Conservation (phyloP, 2,329 filamentous ascomycete species). For the Ceratocystis albifundus region DNA sequence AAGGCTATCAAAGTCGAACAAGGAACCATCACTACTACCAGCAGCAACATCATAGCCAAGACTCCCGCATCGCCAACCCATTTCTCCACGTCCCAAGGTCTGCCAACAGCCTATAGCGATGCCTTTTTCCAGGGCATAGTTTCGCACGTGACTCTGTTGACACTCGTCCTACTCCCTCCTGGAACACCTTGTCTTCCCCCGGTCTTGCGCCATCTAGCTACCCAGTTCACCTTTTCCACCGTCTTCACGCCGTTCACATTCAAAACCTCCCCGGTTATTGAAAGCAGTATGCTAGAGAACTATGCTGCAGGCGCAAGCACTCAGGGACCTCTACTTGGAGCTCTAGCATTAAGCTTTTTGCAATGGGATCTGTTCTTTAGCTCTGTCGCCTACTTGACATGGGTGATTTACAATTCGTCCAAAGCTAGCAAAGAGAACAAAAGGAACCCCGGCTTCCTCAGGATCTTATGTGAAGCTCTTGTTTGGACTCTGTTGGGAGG, state of each 20-base stretch:
- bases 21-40: neutral
- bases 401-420: slow-evolving; percentile 6
- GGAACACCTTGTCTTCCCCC: neutral
- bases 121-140: slow-evolving; percentile 2
- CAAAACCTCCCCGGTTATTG: neutral
- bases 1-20: neutral
- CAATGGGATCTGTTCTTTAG: slow-evolving; percentile 13
- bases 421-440: neutral
- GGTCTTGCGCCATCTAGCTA: neutral
- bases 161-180: neutral
- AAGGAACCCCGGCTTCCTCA: neutral
- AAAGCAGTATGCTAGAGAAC: neutral
- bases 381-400: neutral
- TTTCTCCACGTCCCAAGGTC: neutral
- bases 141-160: neutral
- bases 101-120: neutral
- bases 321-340: neutral
- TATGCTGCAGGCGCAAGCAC: neutral
- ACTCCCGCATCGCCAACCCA: neutral
- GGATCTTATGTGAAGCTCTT: neutral
- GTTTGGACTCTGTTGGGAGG: slow-evolving; percentile 5
- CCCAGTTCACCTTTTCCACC: neutral
- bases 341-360: slow-evolving; percentile 7
- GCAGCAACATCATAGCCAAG: neutral
- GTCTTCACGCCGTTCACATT: slow-evolving; percentile 11